These are phyloP conservation scores for Clonostachys rhizophaga DNA, from an alignment of 2,329 filamentous ascomycete species.

Conservation along the genomic window DNA sequence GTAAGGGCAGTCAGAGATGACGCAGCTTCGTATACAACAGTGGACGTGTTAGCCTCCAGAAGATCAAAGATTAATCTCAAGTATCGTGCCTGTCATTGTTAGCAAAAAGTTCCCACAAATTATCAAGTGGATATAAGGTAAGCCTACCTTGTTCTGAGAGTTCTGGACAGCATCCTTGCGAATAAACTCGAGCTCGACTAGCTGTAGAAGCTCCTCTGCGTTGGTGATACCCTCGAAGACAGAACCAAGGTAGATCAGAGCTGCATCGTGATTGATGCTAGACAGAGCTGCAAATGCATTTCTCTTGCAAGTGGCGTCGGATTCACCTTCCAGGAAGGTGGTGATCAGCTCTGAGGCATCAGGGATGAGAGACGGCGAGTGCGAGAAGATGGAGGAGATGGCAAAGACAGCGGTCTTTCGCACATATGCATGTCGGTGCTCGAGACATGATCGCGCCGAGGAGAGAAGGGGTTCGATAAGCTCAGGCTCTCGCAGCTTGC, in stretches of 20 bases:
- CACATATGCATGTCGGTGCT: slow-evolving; percentile 95
- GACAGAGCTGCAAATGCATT: slow-evolving; percentile 93
- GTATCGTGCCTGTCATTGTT: slow-evolving; percentile 65
- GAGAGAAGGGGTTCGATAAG: slow-evolving; percentile 94
- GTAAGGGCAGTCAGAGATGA: slow-evolving; percentile 92
- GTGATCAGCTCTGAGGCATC: slow-evolving; percentile 91
- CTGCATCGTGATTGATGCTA: slow-evolving; percentile 90
- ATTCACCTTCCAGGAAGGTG: slow-evolving; percentile 85
- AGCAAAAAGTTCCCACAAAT: slow-evolving; percentile 12
- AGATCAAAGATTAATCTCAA: slow-evolving; percentile 94
- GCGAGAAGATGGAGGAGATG: slow-evolving; percentile 84
- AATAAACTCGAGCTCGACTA: slow-evolving; percentile 96
- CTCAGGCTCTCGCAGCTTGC: slow-evolving; percentile 92
- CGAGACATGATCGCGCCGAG: slow-evolving; percentile 85
- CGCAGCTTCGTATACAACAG: slow-evolving; percentile 95
- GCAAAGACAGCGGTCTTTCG: slow-evolving; percentile 98
- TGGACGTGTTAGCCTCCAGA: slow-evolving; percentile 86
- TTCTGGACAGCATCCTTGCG: slow-evolving; percentile 96
- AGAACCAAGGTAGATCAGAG: slow-evolving; percentile 78
- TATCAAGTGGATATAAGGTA: not conserved
- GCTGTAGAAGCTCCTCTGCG: slow-evolving; percentile 86
- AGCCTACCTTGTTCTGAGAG: slow-evolving; percentile 79
- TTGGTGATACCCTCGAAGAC: slow-evolving; percentile 94
- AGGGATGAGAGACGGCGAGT: slow-evolving; percentile 87
- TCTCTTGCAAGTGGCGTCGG: slow-evolving; percentile 92